A percentile compares a stretch with the other conserved stretches of the same genome.
Evolutionary conservation across 352 stramenopile species (phyloP).

Genomic region (Phytopythium litorale): DNA sequence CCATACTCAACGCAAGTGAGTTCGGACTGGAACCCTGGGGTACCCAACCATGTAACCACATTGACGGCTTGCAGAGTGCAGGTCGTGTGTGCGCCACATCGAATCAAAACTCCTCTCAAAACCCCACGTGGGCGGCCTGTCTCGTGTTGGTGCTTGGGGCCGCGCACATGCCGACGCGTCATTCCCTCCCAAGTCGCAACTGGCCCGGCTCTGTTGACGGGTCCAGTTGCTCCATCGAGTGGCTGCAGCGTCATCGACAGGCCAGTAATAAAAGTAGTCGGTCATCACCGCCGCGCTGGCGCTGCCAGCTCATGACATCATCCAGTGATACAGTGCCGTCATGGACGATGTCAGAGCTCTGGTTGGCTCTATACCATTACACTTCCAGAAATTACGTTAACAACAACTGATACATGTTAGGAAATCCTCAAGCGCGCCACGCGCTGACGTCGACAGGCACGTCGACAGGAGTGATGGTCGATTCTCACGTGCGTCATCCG

Average conservation of each 20-base stretch:
- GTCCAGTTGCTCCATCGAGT: not conserved
- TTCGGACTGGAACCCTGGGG: not conserved
- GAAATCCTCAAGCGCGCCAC: not conserved
- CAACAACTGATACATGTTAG: not conserved
- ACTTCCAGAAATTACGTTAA: not conserved
- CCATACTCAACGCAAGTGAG: not conserved
- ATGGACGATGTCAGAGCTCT: not conserved
- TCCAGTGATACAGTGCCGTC: not conserved
- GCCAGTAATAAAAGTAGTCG: constrained; percentile 1
- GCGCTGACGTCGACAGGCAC: constrained; percentile 1
- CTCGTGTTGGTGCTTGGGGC: constrained; percentile 8
- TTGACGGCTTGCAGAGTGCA: not conserved
- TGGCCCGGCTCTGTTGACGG: not conserved
- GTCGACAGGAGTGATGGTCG: constrained; percentile 4
- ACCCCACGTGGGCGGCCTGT: not conserved
- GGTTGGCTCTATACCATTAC: not conserved
- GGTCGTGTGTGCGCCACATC: not conserved
- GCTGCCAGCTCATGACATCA: constrained; percentile 5
- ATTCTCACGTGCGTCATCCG: constrained; percentile 2
- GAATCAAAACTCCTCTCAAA: not conserved
- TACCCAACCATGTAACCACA: not conserved
- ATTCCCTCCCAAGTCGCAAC: constrained; percentile 2
- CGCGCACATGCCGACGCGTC: constrained; percentile 7
- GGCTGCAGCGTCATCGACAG: not conserved
- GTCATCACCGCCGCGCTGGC: not conserved